These are phyloP conservation scores for Aspergillus mulundensis DNA, from an alignment of 495 filamentous ascomycete genomes.

Conservation along the genomic window DNA sequence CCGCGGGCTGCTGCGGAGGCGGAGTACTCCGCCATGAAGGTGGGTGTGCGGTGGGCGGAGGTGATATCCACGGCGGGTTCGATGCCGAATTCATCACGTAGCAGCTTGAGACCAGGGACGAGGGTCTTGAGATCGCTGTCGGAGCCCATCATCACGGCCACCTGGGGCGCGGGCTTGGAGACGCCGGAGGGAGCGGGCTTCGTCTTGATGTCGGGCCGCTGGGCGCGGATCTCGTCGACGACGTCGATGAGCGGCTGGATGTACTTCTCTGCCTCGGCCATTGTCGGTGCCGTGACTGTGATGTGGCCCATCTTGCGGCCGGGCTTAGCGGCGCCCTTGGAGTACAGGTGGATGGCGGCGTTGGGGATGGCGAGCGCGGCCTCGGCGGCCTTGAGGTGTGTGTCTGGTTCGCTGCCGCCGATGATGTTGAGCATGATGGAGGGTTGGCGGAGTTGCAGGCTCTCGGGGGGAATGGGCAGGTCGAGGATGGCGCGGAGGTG, in stretches of 20 bases:
- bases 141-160: constrained; percentile 92
- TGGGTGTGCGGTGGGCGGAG: constrained; percentile 88
- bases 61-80: constrained; percentile 78
- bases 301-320: constrained; percentile 95
- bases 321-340: constrained; percentile 77
- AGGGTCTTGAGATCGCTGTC: constrained; percentile 86
- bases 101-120: constrained; percentile 68
- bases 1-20: constrained; percentile 61
- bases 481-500: constrained; percentile 85
- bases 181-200: constrained; percentile 29
- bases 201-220: constrained; percentile 48
- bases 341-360: constrained; percentile 81
- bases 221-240: constrained; percentile 60
- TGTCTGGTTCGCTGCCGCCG: constrained; percentile 64
- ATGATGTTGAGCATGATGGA: constrained; percentile 98
- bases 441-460: constrained; percentile 55
- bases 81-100: constrained; percentile 67
- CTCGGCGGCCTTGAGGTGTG: constrained; percentile 64
- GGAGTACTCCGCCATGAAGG: constrained; percentile 75
- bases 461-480: constrained; percentile 61
- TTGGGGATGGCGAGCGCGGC: constrained; percentile 58
- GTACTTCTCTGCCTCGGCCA: constrained; percentile 67
- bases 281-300: constrained; percentile 65
- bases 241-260: constrained; percentile 62
- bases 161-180: constrained; percentile 51